Conservation (phyloP, 2,329 filamentous ascomycete genomes). For the Colletotrichum sp. region DNA sequence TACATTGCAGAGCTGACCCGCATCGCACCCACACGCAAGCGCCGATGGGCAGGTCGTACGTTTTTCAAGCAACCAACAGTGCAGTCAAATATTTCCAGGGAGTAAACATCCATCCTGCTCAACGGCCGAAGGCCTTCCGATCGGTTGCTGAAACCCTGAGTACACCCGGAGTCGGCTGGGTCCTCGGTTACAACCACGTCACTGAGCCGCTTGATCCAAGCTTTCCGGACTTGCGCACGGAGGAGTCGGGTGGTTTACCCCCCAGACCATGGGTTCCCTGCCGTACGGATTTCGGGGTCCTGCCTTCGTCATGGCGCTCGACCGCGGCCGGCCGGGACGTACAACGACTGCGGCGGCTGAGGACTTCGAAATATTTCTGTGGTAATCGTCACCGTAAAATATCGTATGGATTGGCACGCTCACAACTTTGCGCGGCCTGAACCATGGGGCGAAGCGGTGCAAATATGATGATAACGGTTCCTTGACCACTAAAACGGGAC, state of each 20-base stretch:
- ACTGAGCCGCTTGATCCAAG: conserved; percentile 11
- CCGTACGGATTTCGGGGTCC: neutral
- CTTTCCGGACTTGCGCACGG: conserved; percentile 1
- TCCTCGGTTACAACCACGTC: neutral
- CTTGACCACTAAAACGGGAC: neutral
- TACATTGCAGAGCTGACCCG: conserved; percentile 15
- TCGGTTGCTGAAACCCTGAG: neutral
- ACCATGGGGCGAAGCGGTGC: neutral
- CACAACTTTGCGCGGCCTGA: neutral
- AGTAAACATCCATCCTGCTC: neutral
- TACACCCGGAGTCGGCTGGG: neutral
- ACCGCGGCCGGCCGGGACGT: neutral
- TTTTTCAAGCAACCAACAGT: neutral
- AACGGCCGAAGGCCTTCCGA: neutral
- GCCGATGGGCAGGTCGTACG: neutral
- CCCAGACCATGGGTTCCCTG: conserved; percentile 3
- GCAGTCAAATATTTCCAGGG: neutral
- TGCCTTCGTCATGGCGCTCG: neutral
- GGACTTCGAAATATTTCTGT: neutral
- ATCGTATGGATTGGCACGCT: neutral
- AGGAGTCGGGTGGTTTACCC: neutral
- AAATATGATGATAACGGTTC: neutral
- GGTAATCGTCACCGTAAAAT: neutral
- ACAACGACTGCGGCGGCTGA: neutral
- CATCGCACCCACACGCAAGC: neutral